Evolutionary conservation across 345 rosid species (phyloP).

Genomic region (Litchi chinensis): DNA sequence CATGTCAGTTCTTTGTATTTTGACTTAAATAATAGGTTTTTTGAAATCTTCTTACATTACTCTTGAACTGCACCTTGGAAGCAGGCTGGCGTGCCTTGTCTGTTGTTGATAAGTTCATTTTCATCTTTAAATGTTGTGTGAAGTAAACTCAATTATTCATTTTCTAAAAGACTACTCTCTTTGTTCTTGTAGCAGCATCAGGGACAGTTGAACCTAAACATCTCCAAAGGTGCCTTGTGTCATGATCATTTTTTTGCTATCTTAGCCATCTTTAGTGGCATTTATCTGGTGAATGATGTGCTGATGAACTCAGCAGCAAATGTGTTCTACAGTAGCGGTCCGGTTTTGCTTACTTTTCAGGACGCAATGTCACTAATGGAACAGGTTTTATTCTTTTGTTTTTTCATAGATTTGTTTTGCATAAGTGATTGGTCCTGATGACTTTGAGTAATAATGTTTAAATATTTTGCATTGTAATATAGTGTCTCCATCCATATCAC

Average conservation of each 20-base stretch:
- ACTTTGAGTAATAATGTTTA: conserved; percentile 1
- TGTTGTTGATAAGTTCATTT: not conserved
- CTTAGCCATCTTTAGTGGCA: conserved; percentile 68
- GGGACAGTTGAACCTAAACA: conserved; percentile 42
- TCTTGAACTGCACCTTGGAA: not conserved
- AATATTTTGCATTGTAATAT: not conserved
- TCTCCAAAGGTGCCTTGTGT: conserved; percentile 62
- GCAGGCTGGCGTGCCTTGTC: not conserved
- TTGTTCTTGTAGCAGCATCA: conserved; percentile 55
- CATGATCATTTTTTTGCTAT: conserved; percentile 76
- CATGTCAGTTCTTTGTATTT: not conserved
- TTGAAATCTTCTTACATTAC: not conserved
- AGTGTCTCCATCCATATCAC: not conserved
- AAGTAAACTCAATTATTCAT: not conserved
- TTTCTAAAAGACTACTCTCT: conserved; percentile 20
- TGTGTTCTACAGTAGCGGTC: conserved; percentile 73
- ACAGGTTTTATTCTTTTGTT: conserved; percentile 52
- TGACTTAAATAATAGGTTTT: not conserved
- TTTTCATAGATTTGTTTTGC: conserved; percentile 6
- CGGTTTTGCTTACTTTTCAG: conserved; percentile 77
- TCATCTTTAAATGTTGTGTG: not conserved
- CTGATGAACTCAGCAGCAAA: conserved; percentile 86
- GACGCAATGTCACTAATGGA: conserved; percentile 91
- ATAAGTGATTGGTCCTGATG: conserved; percentile 12
- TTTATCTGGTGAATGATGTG: conserved; percentile 68